phyloP scores from a whole-genome alignment of 306 rosid genomes.

The Dryas octopetala region DNA sequence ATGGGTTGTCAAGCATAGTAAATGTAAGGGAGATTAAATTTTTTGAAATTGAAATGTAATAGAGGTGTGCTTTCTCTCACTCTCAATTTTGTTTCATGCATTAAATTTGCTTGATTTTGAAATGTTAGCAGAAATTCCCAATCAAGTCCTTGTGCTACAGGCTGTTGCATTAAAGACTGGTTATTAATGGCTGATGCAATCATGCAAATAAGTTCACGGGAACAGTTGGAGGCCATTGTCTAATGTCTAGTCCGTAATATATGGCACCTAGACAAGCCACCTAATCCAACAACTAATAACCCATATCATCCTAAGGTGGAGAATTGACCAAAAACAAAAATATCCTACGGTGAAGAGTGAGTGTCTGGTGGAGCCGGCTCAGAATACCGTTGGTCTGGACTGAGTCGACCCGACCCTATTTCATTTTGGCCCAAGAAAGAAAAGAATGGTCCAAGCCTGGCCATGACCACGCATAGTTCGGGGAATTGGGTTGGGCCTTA shows the following conservation, averaged over 20 bases:
- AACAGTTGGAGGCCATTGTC: constrained; percentile 55
- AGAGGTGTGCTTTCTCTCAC: background rate
- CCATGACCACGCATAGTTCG: no score
- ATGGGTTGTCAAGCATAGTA: background rate
- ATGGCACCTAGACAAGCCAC: constrained; percentile 40
- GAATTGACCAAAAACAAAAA: no score
- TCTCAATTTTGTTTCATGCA: background rate
- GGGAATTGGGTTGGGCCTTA: no score
- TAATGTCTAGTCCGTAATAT: constrained; percentile 34
- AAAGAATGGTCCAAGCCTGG: no score
- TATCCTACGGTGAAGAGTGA: no score
- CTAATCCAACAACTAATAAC: constrained; percentile 19
- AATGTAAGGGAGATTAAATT: background rate
- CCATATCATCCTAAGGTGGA: no score
- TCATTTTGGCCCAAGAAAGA: no score
- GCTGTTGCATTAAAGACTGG: constrained; percentile 41
- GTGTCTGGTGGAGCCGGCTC: no score
- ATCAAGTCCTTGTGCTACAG: constrained; percentile 28
- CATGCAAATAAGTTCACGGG: constrained; percentile 41
- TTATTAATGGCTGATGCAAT: constrained; percentile 47
- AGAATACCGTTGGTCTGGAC: no score
- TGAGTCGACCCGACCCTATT: no score
- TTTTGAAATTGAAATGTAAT: background rate
- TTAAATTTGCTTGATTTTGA: constrained; percentile 2
- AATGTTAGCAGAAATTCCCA: constrained; percentile 18